A percentile compares a stretch with the other conserved stretches of the same genome.
Conservation (phyloP, 345 rosid species). For the Acer campestre region DNA sequence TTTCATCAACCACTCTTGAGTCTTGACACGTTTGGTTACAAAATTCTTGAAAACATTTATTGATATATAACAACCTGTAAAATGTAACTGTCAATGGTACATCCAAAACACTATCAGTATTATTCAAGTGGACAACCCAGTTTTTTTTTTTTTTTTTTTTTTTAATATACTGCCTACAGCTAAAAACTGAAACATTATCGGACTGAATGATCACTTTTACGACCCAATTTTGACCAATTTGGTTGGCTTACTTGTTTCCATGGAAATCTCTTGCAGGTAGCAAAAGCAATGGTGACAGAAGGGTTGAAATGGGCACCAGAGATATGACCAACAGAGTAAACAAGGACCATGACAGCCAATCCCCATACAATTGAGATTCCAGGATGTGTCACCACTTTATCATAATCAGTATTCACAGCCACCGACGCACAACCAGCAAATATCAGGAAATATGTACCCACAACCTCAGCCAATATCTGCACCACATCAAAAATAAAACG, state of each 20-base stretch:
- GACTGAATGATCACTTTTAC: too few relatives aligned
- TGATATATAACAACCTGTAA: too few relatives aligned
- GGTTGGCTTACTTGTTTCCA: slow-evolving; percentile 56
- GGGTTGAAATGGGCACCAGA: slow-evolving; percentile 99
- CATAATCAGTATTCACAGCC: slow-evolving; percentile 65
- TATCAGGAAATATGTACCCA: slow-evolving; percentile 91
- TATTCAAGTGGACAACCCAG: too few relatives aligned
- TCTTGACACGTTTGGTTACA: too few relatives aligned
- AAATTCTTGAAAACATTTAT: too few relatives aligned
- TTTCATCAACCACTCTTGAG: too few relatives aligned
- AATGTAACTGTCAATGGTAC: too few relatives aligned
- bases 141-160: too few relatives aligned
- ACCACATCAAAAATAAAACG: not conserved
- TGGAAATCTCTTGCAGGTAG: slow-evolving; percentile 79
- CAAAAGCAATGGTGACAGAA: slow-evolving; percentile 91
- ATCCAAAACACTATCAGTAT: too few relatives aligned
- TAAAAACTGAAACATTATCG: too few relatives aligned
- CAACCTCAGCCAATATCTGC: slow-evolving; percentile 74
- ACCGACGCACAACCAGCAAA: slow-evolving; percentile 87
- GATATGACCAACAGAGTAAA: slow-evolving; percentile 89
- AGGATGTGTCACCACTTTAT: slow-evolving; percentile 65
- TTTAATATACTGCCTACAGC: too few relatives aligned
- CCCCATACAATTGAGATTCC: slow-evolving; percentile 92
- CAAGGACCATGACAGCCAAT: slow-evolving; percentile 75
- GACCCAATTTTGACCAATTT: not conserved